Percentiles rank a stretch among this genome's conserved stretches.
These are phyloP conservation scores for Deuterostichococcus epilithicus DNA, from an alignment of 139 green algal species.

Conservation along the genomic window DNA sequence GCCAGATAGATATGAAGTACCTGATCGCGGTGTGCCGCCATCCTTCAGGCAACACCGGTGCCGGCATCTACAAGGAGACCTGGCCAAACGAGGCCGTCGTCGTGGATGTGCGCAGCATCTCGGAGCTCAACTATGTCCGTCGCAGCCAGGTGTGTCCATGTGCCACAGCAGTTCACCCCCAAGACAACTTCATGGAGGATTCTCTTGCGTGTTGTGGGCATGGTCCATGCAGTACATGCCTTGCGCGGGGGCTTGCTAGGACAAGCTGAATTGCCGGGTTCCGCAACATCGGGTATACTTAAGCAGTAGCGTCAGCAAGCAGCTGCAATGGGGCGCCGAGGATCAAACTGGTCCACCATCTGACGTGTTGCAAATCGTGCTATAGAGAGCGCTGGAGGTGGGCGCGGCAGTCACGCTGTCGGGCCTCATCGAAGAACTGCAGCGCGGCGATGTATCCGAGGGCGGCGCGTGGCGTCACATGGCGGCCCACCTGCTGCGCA, in stretches of 20 bases:
- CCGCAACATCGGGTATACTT: no score
- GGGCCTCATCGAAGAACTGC: conserved; percentile 17
- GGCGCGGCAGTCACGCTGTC: conserved; percentile 36
- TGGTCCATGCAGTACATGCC: no score
- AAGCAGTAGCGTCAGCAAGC: no score
- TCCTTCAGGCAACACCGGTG: conserved; percentile 38
- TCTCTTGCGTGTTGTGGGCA: no score
- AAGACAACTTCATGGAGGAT: no score
- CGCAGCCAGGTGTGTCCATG: conserved; percentile 4
- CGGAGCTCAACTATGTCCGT: conserved; percentile 2
- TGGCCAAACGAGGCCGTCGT: conserved; percentile 21
- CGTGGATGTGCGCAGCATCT: conserved; percentile 13
- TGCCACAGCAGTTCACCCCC: background rate
- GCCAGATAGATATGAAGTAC: no score
- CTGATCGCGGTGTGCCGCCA: background rate
- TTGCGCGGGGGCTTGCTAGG: no score
- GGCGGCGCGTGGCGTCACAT: conserved; percentile 11
- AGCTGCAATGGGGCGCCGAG: no score
- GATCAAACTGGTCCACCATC: no score
- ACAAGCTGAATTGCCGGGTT: no score
- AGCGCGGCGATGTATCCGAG: background rate
- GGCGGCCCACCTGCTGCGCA: conserved; percentile 44
- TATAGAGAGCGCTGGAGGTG: conserved; percentile 15
- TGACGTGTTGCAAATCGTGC: background rate
- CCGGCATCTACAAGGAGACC: conserved; percentile 51